A percentile compares a stretch with the other conserved stretches of the same genome.
phyloP scores from a whole-genome alignment of 345 rosid genomes.

The Eucalyptus cloeziana region DNA sequence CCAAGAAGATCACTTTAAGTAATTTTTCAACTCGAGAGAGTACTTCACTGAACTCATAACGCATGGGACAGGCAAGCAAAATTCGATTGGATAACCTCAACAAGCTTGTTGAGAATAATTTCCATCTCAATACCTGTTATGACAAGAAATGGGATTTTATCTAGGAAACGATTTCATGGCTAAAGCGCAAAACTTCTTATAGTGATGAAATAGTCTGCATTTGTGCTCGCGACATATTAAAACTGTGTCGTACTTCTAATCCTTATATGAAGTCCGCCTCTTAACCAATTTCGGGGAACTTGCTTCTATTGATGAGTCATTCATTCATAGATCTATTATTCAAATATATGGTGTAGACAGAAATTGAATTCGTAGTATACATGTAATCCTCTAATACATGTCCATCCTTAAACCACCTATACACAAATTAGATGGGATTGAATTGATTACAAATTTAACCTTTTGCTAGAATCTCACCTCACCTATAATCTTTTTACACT shows the following conservation, averaged over 20 bases:
- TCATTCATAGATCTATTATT: not conserved
- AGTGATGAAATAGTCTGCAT: not conserved
- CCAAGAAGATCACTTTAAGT: not conserved
- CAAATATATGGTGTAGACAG: not conserved
- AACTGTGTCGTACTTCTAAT: not conserved
- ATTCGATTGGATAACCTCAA: not conserved
- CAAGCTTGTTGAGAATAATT: not conserved
- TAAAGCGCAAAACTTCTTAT: not conserved
- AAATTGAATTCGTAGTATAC: not conserved
- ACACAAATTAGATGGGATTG: not conserved
- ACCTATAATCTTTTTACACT: not conserved
- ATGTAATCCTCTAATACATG: not conserved
- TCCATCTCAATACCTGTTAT: not conserved
- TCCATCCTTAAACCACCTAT: not conserved
- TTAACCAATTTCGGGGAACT: not conserved
- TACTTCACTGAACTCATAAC: not conserved
- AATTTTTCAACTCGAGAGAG: not conserved
- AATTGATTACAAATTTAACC: not conserved
- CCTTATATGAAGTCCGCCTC: not conserved
- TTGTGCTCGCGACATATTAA: not conserved
- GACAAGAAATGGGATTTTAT: not conserved
- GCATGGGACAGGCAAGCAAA: not conserved
- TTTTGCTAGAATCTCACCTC: not conserved
- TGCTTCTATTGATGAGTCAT: not conserved
- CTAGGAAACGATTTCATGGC: not conserved